Evolutionary conservation across 1,284 basidiomycete genomes (phyloP).

Genomic region (Boletus semigastroideus): DNA sequence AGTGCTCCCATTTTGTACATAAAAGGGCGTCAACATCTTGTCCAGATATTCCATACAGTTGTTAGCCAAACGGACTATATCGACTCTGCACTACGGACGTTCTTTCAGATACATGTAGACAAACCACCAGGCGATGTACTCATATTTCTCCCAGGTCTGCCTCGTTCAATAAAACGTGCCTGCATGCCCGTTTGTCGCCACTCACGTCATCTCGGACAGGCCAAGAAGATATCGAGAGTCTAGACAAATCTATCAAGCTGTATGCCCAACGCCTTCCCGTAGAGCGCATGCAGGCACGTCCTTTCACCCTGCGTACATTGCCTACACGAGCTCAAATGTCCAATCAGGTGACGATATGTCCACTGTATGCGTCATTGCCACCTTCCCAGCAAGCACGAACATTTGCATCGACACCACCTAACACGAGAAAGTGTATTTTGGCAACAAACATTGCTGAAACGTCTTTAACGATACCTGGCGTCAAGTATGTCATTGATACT

Average conservation of each 20-base stretch:
- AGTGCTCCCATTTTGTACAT: constrained; percentile 89
- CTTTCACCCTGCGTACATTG: constrained; percentile 1
- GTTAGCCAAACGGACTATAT: constrained; percentile 82
- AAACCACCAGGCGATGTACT: constrained; percentile 85
- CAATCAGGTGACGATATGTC: constrained; percentile 66
- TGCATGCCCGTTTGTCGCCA: not conserved
- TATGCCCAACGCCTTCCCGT: constrained; percentile 67
- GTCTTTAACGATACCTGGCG: constrained; percentile 94
- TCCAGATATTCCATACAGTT: constrained; percentile 74
- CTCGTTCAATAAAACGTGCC: constrained; percentile 6
- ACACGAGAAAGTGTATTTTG: constrained; percentile 86
- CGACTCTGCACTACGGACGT: constrained; percentile 85
- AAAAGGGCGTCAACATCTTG: constrained; percentile 92
- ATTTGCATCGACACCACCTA: constrained; percentile 68
- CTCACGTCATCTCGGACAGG: constrained; percentile 42
- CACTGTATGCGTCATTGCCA: constrained; percentile 86
- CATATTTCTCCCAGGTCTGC: constrained; percentile 84
- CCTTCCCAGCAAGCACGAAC: constrained; percentile 77
- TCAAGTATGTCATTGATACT: constrained; percentile 93
- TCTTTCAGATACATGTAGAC: constrained; percentile 87
- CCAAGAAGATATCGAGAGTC: constrained; percentile 94
- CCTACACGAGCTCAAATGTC: not conserved
- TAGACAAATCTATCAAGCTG: constrained; percentile 70
- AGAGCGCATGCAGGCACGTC: constrained; percentile 50
- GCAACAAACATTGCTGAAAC: constrained; percentile 99